phyloP scores from a whole-genome alignment of 345 rosid genomes.

The Citrus glauca region DNA sequence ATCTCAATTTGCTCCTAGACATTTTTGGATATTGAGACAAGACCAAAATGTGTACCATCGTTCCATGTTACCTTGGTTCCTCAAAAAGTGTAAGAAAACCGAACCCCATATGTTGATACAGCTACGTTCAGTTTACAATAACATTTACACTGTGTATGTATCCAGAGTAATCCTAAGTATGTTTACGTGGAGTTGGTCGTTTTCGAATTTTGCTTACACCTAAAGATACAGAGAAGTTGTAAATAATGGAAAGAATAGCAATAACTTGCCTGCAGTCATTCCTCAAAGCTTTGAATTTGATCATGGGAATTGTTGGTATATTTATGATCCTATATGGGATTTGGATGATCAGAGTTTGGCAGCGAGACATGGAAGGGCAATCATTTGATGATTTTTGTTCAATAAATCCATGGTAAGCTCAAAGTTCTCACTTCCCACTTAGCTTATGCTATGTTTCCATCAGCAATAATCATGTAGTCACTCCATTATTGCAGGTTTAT shows the following conservation, averaged over 20 bases:
- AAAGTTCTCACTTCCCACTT: neutral
- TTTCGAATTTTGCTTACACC: neutral
- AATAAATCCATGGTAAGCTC: constrained; percentile 31
- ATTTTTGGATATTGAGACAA: neutral
- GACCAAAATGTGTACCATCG: neutral
- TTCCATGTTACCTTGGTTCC: neutral
- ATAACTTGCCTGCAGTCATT: constrained; percentile 28
- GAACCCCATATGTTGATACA: neutral
- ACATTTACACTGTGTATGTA: neutral
- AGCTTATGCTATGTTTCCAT: neutral
- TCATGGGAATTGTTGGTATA: constrained; percentile 47
- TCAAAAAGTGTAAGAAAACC: neutral
- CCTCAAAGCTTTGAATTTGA: constrained; percentile 38
- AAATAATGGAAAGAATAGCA: constrained; percentile 30
- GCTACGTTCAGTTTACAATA: neutral
- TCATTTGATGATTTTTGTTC: constrained; percentile 26
- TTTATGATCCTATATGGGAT: constrained; percentile 46
- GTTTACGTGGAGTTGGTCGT: neutral
- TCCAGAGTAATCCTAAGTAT: neutral
- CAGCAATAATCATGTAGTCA: neutral
- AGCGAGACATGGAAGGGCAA: constrained; percentile 34
- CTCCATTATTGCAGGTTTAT: constrained; percentile 45
- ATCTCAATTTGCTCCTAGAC: neutral
- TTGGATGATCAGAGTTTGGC: constrained; percentile 58
- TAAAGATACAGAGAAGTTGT: neutral